These are phyloP conservation scores for Albifimbria verrucaria DNA, from an alignment of 2,329 filamentous ascomycete species.

Conservation along the genomic window DNA sequence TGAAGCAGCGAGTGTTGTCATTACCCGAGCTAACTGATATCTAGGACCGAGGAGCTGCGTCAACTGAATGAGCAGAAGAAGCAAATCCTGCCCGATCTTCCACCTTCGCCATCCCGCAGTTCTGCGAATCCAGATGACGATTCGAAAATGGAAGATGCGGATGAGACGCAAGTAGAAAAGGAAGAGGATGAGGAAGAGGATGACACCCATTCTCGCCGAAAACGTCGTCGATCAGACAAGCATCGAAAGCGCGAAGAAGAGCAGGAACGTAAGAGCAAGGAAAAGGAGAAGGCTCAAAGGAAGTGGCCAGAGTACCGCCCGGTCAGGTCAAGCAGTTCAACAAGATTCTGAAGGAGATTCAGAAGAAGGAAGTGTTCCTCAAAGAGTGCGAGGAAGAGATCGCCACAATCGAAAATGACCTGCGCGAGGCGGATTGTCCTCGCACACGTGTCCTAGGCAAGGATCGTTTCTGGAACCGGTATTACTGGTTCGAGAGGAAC, in stretches of 20 bases:
- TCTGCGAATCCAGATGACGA: conserved; percentile 50
- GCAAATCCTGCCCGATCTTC: conserved; percentile 66
- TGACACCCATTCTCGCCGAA: conserved; percentile 51
- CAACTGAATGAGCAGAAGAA: conserved; percentile 70
- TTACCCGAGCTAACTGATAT: conserved; percentile 4
- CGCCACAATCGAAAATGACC: conserved; percentile 79
- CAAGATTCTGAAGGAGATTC: conserved; percentile 83
- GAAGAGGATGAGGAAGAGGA: conserved; percentile 69
- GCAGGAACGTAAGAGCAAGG: conserved; percentile 51
- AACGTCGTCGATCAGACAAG: conserved; percentile 58
- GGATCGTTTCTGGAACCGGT: conserved; percentile 96
- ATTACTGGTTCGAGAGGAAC: conserved; percentile 99
- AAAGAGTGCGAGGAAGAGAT: conserved; percentile 83
- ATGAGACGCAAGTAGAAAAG: conserved; percentile 54
- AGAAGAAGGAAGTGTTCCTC: conserved; percentile 79
- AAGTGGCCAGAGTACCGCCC: conserved; percentile 58
- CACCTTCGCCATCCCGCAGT: conserved; percentile 57
- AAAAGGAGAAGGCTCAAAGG: conserved; percentile 62
- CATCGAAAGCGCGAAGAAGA: conserved; percentile 77
- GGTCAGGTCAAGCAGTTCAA: conserved; percentile 86
- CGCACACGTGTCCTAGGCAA: conserved; percentile 86
- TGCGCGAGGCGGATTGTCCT: conserved; percentile 90
- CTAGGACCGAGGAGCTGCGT: conserved; percentile 67
- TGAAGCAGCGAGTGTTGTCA: neutral
- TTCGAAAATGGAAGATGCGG: conserved; percentile 58